A percentile compares a stretch with the other conserved stretches of the same genome.
These are phyloP conservation scores for Podospora pseudocomata DNA, from an alignment of 495 filamentous ascomycete genomes.

Conservation along the genomic window DNA sequence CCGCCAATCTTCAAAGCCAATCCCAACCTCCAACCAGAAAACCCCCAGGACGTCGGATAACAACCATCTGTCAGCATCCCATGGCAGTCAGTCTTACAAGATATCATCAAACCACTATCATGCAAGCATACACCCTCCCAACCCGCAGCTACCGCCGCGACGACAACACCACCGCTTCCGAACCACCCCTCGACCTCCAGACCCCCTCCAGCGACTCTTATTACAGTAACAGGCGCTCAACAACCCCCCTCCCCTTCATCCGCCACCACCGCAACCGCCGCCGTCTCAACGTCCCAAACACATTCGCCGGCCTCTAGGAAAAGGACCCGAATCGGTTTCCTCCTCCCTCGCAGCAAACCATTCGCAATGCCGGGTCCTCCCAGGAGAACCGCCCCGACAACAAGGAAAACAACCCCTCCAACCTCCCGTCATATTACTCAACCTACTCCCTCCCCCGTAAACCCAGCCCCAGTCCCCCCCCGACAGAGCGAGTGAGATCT, in stretches of 20 bases:
- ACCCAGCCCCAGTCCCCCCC: not conserved
- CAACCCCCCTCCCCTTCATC: slow-evolving; percentile 5
- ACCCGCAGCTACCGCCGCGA: slow-evolving; percentile 6
- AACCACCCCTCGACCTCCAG: not conserved
- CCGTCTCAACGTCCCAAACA: slow-evolving; percentile 26
- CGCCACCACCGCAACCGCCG: slow-evolving; percentile 23
- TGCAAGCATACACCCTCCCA: not conserved
- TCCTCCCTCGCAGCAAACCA: no score
- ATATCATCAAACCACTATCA: not conserved
- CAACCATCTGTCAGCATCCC: not conserved
- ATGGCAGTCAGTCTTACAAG: not conserved
- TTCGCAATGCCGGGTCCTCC: no score
- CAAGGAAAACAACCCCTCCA: not conserved
- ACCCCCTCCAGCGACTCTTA: not conserved
- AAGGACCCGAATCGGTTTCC: slow-evolving; percentile 23
- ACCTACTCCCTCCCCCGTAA: slow-evolving; percentile 3
- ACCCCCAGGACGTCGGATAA: not conserved
- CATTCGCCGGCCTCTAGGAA: slow-evolving; percentile 32
- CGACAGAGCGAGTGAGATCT: not conserved
- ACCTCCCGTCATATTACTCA: slow-evolving; percentile 2
- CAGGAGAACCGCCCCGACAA: not conserved
- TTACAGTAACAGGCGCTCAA: not conserved
- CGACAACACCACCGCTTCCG: not conserved
- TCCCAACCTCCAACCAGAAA: not conserved
- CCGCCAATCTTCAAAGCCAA: not conserved